Evolutionary conservation across 2,329 filamentous ascomycete genomes (phyloP).

Genomic region (Ceratocystis variospora): DNA sequence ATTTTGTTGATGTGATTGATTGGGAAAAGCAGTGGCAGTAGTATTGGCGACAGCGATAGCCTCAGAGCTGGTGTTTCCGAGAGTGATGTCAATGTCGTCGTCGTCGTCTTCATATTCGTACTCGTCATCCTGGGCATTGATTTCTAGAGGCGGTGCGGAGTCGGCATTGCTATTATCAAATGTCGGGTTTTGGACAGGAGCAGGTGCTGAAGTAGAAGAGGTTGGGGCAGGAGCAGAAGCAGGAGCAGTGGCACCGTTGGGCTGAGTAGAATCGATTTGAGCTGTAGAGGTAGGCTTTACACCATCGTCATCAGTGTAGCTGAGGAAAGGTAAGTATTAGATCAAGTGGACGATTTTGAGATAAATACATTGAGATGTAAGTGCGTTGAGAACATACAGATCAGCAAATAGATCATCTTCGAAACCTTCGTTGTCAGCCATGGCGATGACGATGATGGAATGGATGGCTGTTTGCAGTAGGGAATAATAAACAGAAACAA

Average conservation of each 20-base stretch:
- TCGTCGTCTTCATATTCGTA: slow-evolving; percentile 35
- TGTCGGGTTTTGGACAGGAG: background rate
- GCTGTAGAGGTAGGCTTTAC: slow-evolving; percentile 21
- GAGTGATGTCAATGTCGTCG: slow-evolving; percentile 46
- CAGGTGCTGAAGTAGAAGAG: background rate
- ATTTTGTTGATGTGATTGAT: slow-evolving; percentile 22
- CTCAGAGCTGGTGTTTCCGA: slow-evolving; percentile 29
- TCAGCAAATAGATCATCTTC: slow-evolving; percentile 95
- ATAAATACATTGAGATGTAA: background rate
- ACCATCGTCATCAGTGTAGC: slow-evolving; percentile 20
- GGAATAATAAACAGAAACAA: background rate
- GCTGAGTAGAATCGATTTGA: background rate
- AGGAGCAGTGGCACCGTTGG: background rate
- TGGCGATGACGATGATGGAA: slow-evolving; percentile 26
- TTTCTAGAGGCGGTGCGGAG: slow-evolving; percentile 24
- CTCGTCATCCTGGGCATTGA: slow-evolving; percentile 31
- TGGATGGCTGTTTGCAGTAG: background rate
- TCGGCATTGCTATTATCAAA: slow-evolving; percentile 22
- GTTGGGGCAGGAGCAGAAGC: background rate
- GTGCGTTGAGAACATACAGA: slow-evolving; percentile 49
- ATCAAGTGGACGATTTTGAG: background rate
- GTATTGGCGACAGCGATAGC: slow-evolving; percentile 17
- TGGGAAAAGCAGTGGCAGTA: slow-evolving; percentile 16
- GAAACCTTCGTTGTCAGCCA: slow-evolving; percentile 69
- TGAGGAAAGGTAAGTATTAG: slow-evolving; percentile 4